Evolutionary conservation across 805 yeast species (phyloP).

Genomic region (Debaryomyces castellii): DNA sequence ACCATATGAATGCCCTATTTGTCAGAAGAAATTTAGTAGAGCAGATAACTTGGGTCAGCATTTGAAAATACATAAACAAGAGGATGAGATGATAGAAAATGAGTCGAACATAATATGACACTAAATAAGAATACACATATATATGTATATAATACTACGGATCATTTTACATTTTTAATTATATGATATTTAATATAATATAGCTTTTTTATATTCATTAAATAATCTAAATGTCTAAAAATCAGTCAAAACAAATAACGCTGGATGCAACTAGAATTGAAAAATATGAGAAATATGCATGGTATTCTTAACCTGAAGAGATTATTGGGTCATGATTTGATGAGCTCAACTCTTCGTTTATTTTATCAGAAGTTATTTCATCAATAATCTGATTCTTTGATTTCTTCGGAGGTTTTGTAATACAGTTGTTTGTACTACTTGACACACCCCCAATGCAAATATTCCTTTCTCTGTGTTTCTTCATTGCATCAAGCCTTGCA

Average conservation of each 20-base stretch:
- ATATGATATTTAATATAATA: not conserved
- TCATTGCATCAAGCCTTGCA: constrained; percentile 84
- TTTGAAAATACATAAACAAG: constrained; percentile 52
- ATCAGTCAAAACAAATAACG: not conserved
- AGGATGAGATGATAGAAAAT: constrained; percentile 14
- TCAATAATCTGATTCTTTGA: constrained; percentile 8
- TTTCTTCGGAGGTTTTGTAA: constrained; percentile 23
- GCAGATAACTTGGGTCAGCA: constrained; percentile 48
- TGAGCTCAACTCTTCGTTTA: constrained; percentile 8
- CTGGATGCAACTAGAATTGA: not conserved
- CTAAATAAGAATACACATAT: too few species aligned
- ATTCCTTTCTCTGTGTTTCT: constrained; percentile 73
- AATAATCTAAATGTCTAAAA: not conserved
- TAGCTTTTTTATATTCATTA: not conserved
- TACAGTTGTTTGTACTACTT: constrained; percentile 14
- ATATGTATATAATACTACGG: not conserved
- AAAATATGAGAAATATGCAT: not conserved
- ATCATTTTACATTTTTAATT: not conserved
- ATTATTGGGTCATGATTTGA: not conserved
- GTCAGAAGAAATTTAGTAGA: constrained; percentile 56
- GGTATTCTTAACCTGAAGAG: not conserved
- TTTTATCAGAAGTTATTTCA: constrained; percentile 11
- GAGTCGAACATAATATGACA: not conserved
- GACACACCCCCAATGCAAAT: constrained; percentile 77
- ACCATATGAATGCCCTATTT: constrained; percentile 62